These are phyloP conservation scores for Daldinia childiae DNA, from an alignment of 495 filamentous ascomycete genomes.

Conservation along the genomic window DNA sequence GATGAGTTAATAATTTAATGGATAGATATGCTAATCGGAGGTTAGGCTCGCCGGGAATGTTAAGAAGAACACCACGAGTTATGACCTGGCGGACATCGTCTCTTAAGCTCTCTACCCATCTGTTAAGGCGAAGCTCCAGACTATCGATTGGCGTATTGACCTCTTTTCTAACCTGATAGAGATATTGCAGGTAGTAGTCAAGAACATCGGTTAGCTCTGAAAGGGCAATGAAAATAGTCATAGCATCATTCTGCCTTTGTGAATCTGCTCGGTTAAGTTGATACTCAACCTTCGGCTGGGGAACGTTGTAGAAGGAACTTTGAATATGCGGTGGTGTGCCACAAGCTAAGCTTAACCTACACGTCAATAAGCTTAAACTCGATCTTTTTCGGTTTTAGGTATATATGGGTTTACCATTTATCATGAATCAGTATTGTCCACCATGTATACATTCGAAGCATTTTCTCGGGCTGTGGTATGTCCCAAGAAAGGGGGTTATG, in stretches of 20 bases:
- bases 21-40: not conserved
- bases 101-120: not conserved
- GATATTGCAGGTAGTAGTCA: not conserved
- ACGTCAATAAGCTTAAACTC: not conserved
- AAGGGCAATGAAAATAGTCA: not conserved
- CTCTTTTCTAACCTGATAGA: not conserved
- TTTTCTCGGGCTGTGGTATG: constrained; percentile 17
- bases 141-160: not conserved
- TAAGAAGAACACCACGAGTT: not conserved
- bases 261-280: not conserved
- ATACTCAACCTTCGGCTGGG: not conserved
- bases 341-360: not conserved
- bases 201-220: not conserved
- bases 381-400: not conserved
- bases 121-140: not conserved
- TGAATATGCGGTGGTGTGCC: not conserved
- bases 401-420: not conserved
- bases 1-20: not conserved
- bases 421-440: constrained; percentile 9
- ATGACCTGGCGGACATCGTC: not conserved
- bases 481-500: constrained; percentile 16
- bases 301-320: not conserved
- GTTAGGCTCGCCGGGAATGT: not conserved
- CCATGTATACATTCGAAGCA: constrained; percentile 21
- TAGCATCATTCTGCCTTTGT: not conserved